phyloP scores from a whole-genome alignment of 306 rosid genomes.

The Vigna radiata region DNA sequence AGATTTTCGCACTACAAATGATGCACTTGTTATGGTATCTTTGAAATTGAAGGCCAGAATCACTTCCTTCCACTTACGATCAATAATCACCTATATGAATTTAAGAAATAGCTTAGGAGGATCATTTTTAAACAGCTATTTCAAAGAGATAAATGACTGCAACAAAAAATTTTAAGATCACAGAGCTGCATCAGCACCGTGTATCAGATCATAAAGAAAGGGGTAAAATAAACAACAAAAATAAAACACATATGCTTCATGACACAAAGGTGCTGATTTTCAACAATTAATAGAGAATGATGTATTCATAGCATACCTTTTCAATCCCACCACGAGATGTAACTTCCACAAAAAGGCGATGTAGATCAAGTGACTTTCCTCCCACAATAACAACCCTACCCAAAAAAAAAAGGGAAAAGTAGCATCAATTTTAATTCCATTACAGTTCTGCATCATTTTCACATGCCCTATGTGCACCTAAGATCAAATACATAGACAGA shows the following conservation, averaged over 20 bases:
- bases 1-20: constrained; percentile 77
- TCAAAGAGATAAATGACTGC: constrained; percentile 2
- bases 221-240: not conserved
- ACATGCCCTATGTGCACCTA: constrained; percentile 27
- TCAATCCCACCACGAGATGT: constrained; percentile 84
- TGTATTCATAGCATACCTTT: constrained; percentile 57
- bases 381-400: constrained; percentile 77
- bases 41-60: constrained; percentile 65
- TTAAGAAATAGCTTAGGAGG: constrained; percentile 34
- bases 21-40: constrained; percentile 70
- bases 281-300: constrained; percentile 15
- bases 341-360: constrained; percentile 80
- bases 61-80: constrained; percentile 89
- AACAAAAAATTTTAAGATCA: constrained; percentile 30
- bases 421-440: constrained; percentile 17
- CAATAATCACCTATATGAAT: constrained; percentile 66
- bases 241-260: constrained; percentile 26
- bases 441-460: constrained; percentile 28
- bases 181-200: constrained; percentile 22
- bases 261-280: constrained; percentile 15
- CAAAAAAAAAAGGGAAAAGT: constrained; percentile 32
- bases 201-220: constrained; percentile 19
- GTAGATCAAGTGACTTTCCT: constrained; percentile 76
- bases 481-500: constrained; percentile 10
- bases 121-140: not conserved